Conservation (phyloP, 106 monocot genomes). For the Chionographis japonica region DNA sequence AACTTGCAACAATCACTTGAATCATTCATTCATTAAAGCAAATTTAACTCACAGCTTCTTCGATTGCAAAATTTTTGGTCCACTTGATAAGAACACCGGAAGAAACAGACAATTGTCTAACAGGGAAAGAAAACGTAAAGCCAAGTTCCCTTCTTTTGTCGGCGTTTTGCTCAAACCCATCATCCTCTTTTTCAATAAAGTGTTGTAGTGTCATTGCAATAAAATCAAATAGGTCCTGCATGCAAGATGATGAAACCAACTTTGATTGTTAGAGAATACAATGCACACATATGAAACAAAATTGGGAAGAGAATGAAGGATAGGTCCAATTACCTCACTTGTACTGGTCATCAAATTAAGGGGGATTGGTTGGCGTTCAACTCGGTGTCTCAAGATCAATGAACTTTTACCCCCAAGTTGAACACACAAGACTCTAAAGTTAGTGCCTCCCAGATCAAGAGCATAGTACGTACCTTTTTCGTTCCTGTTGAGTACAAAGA, state of each 20-base stretch:
- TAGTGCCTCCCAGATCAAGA: slow-evolving; percentile 75
- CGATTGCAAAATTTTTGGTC: slow-evolving; percentile 80
- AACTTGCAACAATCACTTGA: too few species aligned
- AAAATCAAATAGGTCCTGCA: slow-evolving; percentile 63
- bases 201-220: slow-evolving; percentile 39
- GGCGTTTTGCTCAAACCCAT: slow-evolving; percentile 10
- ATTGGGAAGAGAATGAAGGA: background rate
- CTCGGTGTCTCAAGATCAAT: slow-evolving; percentile 32
- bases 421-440: slow-evolving; percentile 69
- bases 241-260: background rate
- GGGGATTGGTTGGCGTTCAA: slow-evolving; percentile 56
- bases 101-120: slow-evolving; percentile 65
- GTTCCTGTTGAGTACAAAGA: slow-evolving; percentile 32
- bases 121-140: slow-evolving; percentile 84
- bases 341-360: slow-evolving; percentile 47
- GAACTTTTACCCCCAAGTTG: slow-evolving; percentile 51
- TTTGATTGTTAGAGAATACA: background rate
- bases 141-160: slow-evolving; percentile 54
- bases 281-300: background rate
- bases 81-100: slow-evolving; percentile 79
- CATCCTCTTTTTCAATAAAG: slow-evolving; percentile 38
- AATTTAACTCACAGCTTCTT: slow-evolving; percentile 61
- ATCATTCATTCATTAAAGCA: too few species aligned
- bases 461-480: slow-evolving; percentile 78
- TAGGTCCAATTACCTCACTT: slow-evolving; percentile 42